Conservation (phyloP, 2,329 filamentous ascomycete genomes). For the Magnaporthiopsis poae region DNA sequence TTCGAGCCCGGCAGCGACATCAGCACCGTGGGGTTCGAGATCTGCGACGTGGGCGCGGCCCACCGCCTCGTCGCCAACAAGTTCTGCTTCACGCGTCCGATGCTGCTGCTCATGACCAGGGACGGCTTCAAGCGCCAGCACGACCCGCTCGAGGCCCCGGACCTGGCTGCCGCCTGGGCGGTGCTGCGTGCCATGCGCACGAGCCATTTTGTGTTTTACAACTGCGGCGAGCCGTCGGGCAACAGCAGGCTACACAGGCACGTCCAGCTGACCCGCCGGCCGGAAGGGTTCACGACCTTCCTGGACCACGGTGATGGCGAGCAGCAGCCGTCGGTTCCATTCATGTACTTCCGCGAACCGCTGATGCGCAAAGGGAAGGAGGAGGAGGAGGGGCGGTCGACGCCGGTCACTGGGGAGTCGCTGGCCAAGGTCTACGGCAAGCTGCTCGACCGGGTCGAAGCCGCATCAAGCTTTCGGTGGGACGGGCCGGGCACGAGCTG, state of each 20-base stretch:
- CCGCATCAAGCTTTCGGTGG: constrained; percentile 1
- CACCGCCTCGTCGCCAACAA: constrained; percentile 39
- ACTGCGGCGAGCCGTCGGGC: constrained; percentile 33
- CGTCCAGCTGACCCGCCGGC: constrained; percentile 29
- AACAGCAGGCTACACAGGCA: constrained; percentile 35
- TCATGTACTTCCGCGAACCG: constrained; percentile 12
- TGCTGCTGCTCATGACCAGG: constrained; percentile 35
- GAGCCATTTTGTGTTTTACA: constrained; percentile 30
- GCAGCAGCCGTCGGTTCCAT: constrained; percentile 11
- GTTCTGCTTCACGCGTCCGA: constrained; percentile 37
- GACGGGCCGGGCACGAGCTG: constrained; percentile 10
- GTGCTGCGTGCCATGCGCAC: constrained; percentile 20
- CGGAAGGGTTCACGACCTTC: constrained; percentile 15
- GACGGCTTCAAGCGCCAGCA: constrained; percentile 37
- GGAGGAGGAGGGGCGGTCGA: constrained; percentile 3
- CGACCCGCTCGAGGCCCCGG: constrained; percentile 26
- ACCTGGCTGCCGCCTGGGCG: constrained; percentile 28
- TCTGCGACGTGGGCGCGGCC: constrained; percentile 28
- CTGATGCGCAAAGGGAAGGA: constrained; percentile 9
- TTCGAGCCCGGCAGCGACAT: constrained; percentile 30
- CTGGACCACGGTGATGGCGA: background rate
- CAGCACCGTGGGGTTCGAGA: constrained; percentile 29
- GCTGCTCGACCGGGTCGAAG: background rate
- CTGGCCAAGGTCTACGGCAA: background rate
- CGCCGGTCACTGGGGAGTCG: constrained; percentile 2